phyloP scores from a whole-genome alignment of 1,284 basidiomycete genomes.

The Takashimella tepidaria region DNA sequence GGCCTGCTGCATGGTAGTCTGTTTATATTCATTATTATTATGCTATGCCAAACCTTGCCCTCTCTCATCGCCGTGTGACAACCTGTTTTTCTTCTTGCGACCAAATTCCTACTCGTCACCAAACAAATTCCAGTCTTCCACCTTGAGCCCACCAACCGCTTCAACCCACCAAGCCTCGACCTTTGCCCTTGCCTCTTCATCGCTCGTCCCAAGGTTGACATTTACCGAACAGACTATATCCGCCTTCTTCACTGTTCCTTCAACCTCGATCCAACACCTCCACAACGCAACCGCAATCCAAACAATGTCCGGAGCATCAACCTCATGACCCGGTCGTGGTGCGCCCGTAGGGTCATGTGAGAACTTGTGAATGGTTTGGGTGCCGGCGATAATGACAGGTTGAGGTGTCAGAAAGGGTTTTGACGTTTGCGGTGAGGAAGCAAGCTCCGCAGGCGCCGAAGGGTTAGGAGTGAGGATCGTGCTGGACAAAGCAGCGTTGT shows the following conservation, averaged over 20 bases:
- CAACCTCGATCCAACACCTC: conserved; percentile 48
- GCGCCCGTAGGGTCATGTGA: conserved; percentile 39
- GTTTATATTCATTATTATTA: too few species aligned
- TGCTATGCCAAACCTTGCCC: too few species aligned
- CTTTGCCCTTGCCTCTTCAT: conserved; percentile 25
- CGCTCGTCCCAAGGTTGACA: conserved; percentile 49
- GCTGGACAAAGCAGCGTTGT: conserved; percentile 67
- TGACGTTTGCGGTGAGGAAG: conserved; percentile 8
- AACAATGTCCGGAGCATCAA: conserved; percentile 58
- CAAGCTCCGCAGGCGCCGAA: conserved; percentile 12
- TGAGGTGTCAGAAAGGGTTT: conserved; percentile 56
- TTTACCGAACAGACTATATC: conserved; percentile 81
- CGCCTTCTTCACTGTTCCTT: conserved; percentile 55
- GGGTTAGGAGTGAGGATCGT: conserved; percentile 47
- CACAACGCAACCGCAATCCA: conserved; percentile 72
- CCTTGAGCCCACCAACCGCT: conserved; percentile 59
- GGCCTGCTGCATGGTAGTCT: too few species aligned
- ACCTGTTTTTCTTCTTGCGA: too few species aligned
- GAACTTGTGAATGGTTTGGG: conserved; percentile 72
- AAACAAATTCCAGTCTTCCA: conserved; percentile 71
- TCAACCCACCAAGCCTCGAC: conserved; percentile 56
- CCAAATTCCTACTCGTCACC: conserved; percentile 39
- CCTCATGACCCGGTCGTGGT: conserved; percentile 43
- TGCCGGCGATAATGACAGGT: conserved; percentile 58
- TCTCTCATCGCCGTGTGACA: too few species aligned